phyloP scores from a whole-genome alignment of 2,329 filamentous ascomycete genomes.

The Aureobasidium subglaciale region DNA sequence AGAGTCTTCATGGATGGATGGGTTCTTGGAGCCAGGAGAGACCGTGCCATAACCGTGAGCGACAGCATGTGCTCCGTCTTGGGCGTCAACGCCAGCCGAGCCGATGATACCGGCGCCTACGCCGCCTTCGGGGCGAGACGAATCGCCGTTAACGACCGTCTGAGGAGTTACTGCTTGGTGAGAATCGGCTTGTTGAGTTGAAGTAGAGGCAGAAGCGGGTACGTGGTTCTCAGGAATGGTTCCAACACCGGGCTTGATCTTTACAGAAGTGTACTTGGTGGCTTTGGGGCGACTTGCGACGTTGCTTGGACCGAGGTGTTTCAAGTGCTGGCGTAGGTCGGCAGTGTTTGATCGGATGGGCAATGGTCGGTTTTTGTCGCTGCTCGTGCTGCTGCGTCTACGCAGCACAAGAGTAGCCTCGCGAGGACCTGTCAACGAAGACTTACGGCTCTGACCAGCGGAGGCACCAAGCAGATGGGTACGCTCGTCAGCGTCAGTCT shows the following conservation, averaged over 20 bases:
- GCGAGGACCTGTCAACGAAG: slow-evolving; percentile 16
- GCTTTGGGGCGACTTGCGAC: slow-evolving; percentile 52
- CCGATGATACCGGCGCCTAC: slow-evolving; percentile 48
- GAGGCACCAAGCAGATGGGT: slow-evolving; percentile 2
- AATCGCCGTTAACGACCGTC: slow-evolving; percentile 6
- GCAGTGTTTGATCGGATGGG: slow-evolving; percentile 45
- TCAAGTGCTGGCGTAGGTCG: slow-evolving; percentile 53
- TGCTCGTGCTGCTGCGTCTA: slow-evolving; percentile 38
- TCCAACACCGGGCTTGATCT: slow-evolving; percentile 54
- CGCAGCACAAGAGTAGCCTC: slow-evolving; percentile 38
- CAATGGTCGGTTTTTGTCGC: slow-evolving; percentile 20
- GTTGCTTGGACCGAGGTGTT: slow-evolving; percentile 59
- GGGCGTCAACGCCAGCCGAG: slow-evolving; percentile 51
- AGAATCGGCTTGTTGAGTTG: slow-evolving; percentile 1
- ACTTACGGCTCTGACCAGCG: slow-evolving; percentile 4
- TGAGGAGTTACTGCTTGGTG: not conserved
- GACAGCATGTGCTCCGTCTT: slow-evolving; percentile 59
- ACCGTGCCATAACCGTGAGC: slow-evolving; percentile 40
- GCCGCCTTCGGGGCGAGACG: slow-evolving; percentile 42
- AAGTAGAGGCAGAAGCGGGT: slow-evolving; percentile 3
- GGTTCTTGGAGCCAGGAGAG: slow-evolving; percentile 14
- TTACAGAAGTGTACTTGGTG: slow-evolving; percentile 56
- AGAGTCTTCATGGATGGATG: slow-evolving; percentile 3
- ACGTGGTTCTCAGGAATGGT: slow-evolving; percentile 34
- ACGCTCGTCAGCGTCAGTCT: slow-evolving; percentile 20